These are phyloP conservation scores for Dorcoceras hygrometricum DNA, from an alignment of 257 asterid genomes.

Conservation along the genomic window DNA sequence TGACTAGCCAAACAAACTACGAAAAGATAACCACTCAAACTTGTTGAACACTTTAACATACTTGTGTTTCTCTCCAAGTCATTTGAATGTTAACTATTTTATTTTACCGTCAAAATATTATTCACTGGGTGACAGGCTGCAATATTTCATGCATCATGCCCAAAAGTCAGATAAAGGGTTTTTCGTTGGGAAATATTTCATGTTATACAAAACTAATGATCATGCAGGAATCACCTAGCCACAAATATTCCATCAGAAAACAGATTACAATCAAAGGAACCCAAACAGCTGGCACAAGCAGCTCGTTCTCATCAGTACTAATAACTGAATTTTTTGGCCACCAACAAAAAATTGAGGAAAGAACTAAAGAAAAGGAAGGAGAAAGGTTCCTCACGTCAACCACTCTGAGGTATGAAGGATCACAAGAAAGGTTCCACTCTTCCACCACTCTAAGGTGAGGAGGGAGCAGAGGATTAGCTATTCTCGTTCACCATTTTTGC, in stretches of 20 bases:
- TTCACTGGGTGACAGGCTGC: slow-evolving; percentile 6
- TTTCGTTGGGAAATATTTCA: not conserved
- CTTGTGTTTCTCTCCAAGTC: not conserved
- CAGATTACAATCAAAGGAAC: not conserved
- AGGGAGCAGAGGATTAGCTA: slow-evolving; percentile 6
- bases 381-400: slow-evolving; percentile 3
- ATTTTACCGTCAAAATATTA: slow-evolving; percentile 3
- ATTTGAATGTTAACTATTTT: not conserved
- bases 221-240: slow-evolving; percentile 12
- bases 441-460: slow-evolving; percentile 12
- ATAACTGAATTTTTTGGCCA: slow-evolving; percentile 11
- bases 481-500: slow-evolving; percentile 9
- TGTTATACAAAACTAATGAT: slow-evolving; percentile 7
- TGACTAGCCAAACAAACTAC: slow-evolving; percentile 3
- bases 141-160: not conserved
- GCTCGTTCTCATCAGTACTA: slow-evolving; percentile 6
- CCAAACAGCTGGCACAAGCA: not conserved
- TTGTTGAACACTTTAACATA: not conserved
- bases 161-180: not conserved
- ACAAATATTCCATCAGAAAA: not conserved
- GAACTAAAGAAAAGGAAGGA: slow-evolving; percentile 17
- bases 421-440: slow-evolving; percentile 3
- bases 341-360: slow-evolving; percentile 11
- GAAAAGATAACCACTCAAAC: slow-evolving; percentile 5
- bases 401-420: slow-evolving; percentile 9